Evolutionary conservation across 2,329 filamentous ascomycete genomes (phyloP).

Genomic region (Arthrobotrys megalospora): DNA sequence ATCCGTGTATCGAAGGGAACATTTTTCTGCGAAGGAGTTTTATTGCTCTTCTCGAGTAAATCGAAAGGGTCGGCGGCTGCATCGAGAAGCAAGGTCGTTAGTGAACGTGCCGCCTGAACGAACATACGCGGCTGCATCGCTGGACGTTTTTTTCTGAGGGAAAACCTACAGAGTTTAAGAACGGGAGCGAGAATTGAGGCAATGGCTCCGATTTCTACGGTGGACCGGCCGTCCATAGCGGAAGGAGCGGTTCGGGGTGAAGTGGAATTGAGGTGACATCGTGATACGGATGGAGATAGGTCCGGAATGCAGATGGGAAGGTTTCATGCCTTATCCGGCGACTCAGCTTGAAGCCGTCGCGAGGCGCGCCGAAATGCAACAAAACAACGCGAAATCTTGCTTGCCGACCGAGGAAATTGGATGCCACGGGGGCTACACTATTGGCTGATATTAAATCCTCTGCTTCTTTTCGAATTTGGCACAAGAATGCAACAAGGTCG

Average conservation of each 20-base stretch:
- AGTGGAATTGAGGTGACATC: constrained; percentile 30
- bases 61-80: constrained; percentile 48
- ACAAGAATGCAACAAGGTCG: not conserved
- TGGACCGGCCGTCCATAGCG: constrained; percentile 26
- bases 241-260: not conserved
- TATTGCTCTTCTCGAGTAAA: constrained; percentile 50
- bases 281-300: constrained; percentile 5
- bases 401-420: too few relatives aligned
- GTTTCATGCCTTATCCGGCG: constrained; percentile 17
- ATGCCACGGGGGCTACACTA: too few relatives aligned
- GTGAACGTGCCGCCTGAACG: constrained; percentile 30
- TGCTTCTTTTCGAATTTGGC: too few relatives aligned
- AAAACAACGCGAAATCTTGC: not conserved
- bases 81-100: constrained; percentile 12
- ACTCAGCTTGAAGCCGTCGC: constrained; percentile 10
- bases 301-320: not conserved
- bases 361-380: constrained; percentile 13
- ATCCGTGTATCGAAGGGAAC: constrained; percentile 51
- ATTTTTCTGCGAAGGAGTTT: constrained; percentile 48
- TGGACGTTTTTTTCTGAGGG: not conserved
- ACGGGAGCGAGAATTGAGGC: constrained; percentile 46
- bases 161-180: constrained; percentile 41
- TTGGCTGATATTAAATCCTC: too few relatives aligned
- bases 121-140: constrained; percentile 7
- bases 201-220: constrained; percentile 40